Evolutionary conservation across 148 eudicot species (phyloP).

Genomic region (Camellia granthamiana): DNA sequence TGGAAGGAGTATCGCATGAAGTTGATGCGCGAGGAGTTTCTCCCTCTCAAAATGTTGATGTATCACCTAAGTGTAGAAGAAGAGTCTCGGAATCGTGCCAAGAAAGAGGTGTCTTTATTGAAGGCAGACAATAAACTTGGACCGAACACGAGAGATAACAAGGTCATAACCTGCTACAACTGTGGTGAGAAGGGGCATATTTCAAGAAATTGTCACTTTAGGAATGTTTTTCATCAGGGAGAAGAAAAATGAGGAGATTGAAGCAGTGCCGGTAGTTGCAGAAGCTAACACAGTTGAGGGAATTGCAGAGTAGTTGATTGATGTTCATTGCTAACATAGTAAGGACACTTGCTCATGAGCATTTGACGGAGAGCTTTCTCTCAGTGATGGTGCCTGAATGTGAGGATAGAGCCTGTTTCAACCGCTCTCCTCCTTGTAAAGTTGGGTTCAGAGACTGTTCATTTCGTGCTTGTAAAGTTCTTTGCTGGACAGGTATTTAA

Average conservation of each 20-base stretch:
- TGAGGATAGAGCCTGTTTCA: neutral
- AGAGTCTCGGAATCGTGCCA: constrained; percentile 36
- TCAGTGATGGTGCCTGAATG: neutral
- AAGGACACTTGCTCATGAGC: neutral
- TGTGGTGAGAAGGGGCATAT: constrained; percentile 39
- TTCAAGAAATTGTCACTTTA: constrained; percentile 25
- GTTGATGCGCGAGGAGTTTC: constrained; percentile 57
- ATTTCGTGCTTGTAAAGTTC: too few species aligned
- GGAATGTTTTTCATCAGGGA: constrained; percentile 18
- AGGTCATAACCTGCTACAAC: constrained; percentile 22
- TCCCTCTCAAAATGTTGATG: constrained; percentile 68
- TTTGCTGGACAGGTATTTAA: neutral
- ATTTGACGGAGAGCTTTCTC: neutral
- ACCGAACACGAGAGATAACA: constrained; percentile 12
- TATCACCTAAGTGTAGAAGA: constrained; percentile 54
- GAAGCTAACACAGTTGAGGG: neutral
- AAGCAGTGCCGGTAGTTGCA: constrained; percentile 1
- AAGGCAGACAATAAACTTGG: constrained; percentile 17
- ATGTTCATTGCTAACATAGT: neutral
- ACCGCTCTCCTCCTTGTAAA: neutral
- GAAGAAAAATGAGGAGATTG: constrained; percentile 17
- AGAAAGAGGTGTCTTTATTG: constrained; percentile 19
- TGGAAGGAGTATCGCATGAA: constrained; percentile 58
- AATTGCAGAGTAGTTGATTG: neutral
- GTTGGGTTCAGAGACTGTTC: too few species aligned